Percentiles rank a stretch among this genome's conserved stretches.
These are phyloP conservation scores for Thelephora ganbajun DNA, from an alignment of 768 basidiomycete genomes.

Conservation along the genomic window DNA sequence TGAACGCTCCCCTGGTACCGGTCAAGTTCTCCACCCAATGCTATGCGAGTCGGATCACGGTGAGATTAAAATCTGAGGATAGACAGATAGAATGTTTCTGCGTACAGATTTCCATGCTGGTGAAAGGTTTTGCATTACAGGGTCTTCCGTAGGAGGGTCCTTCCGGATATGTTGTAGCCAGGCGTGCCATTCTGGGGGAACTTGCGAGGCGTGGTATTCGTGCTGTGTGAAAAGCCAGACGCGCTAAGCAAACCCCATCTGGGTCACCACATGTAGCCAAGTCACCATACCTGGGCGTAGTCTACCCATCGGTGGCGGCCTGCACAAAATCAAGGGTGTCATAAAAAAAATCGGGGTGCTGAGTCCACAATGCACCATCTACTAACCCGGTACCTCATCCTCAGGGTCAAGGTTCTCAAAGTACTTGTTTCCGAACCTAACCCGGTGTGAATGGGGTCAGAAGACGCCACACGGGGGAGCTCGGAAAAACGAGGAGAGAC, in stretches of 20 bases:
- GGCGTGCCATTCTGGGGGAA: conserved; percentile 93
- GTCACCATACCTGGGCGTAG: conserved; percentile 55
- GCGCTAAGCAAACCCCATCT: neutral
- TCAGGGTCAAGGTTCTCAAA: conserved; percentile 82
- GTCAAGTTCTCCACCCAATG: conserved; percentile 83
- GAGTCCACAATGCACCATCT: neutral
- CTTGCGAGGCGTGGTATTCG: conserved; percentile 83
- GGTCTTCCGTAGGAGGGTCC: conserved; percentile 65
- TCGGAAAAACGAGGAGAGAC: conserved; percentile 25
- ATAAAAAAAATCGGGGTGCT: too few relatives aligned
- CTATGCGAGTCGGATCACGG: conserved; percentile 23
- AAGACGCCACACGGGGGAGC: neutral
- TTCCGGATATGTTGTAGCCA: conserved; percentile 88
- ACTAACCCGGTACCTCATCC: conserved; percentile 79
- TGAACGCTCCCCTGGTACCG: conserved; percentile 85
- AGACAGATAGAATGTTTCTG: conserved; percentile 5
- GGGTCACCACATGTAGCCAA: neutral
- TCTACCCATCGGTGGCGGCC: conserved; percentile 98
- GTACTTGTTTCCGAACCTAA: conserved; percentile 89
- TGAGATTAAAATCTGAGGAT: neutral
- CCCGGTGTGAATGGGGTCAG: conserved; percentile 5
- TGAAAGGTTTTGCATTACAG: conserved; percentile 48
- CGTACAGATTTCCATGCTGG: conserved; percentile 81
- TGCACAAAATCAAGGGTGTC: conserved; percentile 14
- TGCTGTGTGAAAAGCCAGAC: conserved; percentile 30